Base-by-base conservation (phyloP, 1,284 basidiomycete species). In the Cryptococcus jaspeensis region DNA sequence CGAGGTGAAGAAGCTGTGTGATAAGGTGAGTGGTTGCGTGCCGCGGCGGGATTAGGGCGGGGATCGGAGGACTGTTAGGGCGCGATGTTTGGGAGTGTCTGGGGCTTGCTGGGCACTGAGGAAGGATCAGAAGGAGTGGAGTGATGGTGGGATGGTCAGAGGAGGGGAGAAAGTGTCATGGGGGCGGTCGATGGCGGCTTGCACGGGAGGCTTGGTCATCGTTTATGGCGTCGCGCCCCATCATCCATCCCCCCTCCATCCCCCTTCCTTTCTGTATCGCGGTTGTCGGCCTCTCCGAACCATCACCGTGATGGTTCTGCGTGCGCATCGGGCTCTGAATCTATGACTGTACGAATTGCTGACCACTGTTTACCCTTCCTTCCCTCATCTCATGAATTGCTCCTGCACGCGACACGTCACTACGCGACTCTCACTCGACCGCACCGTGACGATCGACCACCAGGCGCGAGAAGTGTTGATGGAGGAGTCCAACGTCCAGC, bases 401-500 rank as follows among this genome's bases (percentile, higher is more conserved):
- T 35, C 46, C 37, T 53, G 15, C 45, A 47, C 25, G 28, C 28
- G 45, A 47, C 32, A 20, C 32, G 45, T 20, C n/a, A n/a, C 45
- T 47, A 23, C 23, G 28, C 28, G 28, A 39, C 23, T 60, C 55
- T 63, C 23, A 48, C 38, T 28, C 18, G 52, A 13, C 12, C 49
- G n/a, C 20, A 16, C 8, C 20, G 57, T 51, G 28, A 32, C 28
- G 28, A 32, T 32, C 28, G 28, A 32, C 9, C 4, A 32, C 63
- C 23, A 96, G 94, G 93, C 95, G 55, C 85, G 94, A 73, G 94
- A 98, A 81, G 94, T 99, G 67, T 80, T 99, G 75, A 93, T 97
- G 85, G 92, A 94, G 74, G 92, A 97, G 81, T 93, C 90, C 25
- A 97, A 97, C 76, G 93, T 97, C 4, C 95, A 99, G 80, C 93